A percentile compares a stretch with the other conserved stretches of the same genome.
These are phyloP conservation scores for Glycine tomentella DNA, from an alignment of 306 rosid species.

Conservation along the genomic window DNA sequence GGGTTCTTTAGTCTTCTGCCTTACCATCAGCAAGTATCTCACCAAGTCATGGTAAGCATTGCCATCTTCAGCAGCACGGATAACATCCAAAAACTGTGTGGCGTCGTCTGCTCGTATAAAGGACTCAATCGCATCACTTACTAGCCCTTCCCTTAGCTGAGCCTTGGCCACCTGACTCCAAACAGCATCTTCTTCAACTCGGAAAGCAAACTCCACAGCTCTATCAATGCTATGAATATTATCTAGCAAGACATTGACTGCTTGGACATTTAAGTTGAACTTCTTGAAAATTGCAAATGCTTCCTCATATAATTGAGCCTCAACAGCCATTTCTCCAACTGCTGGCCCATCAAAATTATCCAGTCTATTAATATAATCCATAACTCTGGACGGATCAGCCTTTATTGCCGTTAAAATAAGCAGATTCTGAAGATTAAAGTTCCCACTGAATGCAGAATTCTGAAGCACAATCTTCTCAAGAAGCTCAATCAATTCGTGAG, in stretches of 20 bases:
- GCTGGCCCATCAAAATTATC: conserved; percentile 99
- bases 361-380: conserved; percentile 94
- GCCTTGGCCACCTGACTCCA: conserved; percentile 99
- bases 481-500: conserved; percentile 98
- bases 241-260: conserved; percentile 92
- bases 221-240: conserved; percentile 89
- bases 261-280: conserved; percentile 98
- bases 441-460: conserved; percentile 99
- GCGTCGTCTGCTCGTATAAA: conserved; percentile 97
- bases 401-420: conserved; percentile 96
- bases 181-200: conserved; percentile 99
- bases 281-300: conserved; percentile 96
- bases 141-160: conserved; percentile 94
- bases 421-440: conserved; percentile 96
- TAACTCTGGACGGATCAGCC: conserved; percentile 98
- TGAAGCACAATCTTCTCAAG: conserved; percentile 99
- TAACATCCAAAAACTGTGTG: conserved; percentile 93
- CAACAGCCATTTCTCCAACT: conserved; percentile 97
- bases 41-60: conserved; percentile 93
- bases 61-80: conserved; percentile 80
- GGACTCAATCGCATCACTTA: conserved; percentile 98
- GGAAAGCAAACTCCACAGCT: conserved; percentile 98
- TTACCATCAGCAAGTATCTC: conserved; percentile 95
- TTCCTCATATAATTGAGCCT: conserved; percentile 91
- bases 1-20: conserved; percentile 94